These are phyloP conservation scores for Didymella glomerata DNA, from an alignment of 2,329 filamentous ascomycete genomes.

Conservation along the genomic window DNA sequence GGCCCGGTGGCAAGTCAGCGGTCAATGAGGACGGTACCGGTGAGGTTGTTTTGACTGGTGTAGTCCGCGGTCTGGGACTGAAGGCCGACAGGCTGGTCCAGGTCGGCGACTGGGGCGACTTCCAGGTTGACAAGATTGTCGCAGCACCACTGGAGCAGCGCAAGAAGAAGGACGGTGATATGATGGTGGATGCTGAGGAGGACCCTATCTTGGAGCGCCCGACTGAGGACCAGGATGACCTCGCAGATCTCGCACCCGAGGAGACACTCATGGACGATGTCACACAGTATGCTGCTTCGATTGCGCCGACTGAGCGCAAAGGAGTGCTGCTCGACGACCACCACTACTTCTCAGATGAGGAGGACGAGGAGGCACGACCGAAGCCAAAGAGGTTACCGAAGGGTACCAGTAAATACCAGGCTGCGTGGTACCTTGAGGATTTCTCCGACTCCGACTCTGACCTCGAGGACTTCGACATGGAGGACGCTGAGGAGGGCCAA, in stretches of 20 bases:
- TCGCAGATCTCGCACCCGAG: constrained; percentile 86
- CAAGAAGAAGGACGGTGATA: constrained; percentile 69
- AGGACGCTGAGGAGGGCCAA: constrained; percentile 65
- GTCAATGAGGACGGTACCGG: constrained; percentile 58
- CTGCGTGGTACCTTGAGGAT: constrained; percentile 89
- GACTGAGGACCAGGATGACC: constrained; percentile 80
- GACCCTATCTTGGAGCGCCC: constrained; percentile 73
- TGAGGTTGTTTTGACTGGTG: constrained; percentile 80
- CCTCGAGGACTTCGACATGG: constrained; percentile 68
- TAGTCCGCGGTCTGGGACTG: constrained; percentile 83
- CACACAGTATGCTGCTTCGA: constrained; percentile 57
- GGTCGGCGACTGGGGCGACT: constrained; percentile 92
- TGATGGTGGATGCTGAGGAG: constrained; percentile 70
- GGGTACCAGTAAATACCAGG: constrained; percentile 92
- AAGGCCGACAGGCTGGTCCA: constrained; percentile 92
- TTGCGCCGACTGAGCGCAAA: constrained; percentile 65
- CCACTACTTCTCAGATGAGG: constrained; percentile 95
- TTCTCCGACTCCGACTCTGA: constrained; percentile 88
- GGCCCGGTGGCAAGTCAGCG: constrained; percentile 62
- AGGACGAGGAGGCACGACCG: constrained; percentile 66
- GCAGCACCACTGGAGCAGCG: constrained; percentile 72
- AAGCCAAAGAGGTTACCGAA: constrained; percentile 80
- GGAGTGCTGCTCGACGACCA: constrained; percentile 95
- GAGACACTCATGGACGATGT: constrained; percentile 80
- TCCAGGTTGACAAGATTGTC: constrained; percentile 88